These are phyloP conservation scores for Recurvomyces mirabilis DNA, from an alignment of 495 filamentous ascomycete species.

Conservation along the genomic window DNA sequence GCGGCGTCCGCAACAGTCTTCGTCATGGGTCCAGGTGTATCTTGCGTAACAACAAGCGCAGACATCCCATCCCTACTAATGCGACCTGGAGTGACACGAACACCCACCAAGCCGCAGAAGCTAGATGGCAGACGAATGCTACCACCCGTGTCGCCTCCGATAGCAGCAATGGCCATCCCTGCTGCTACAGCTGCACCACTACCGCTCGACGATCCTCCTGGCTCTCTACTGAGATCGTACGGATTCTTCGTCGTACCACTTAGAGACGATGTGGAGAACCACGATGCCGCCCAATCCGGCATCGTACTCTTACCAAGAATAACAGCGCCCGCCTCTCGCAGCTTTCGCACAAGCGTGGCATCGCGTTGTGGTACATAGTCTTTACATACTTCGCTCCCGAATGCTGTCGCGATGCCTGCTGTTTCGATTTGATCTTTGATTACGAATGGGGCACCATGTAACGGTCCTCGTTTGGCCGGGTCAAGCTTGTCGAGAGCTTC, in stretches of 20 bases:
- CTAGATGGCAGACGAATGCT: slow-evolving; percentile 9
- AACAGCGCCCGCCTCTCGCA: slow-evolving; percentile 9
- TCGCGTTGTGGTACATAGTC: slow-evolving; percentile 4
- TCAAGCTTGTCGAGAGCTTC: slow-evolving; percentile 1
- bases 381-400: slow-evolving; percentile 2
- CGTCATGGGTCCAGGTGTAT: slow-evolving; percentile 13
- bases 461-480: slow-evolving; percentile 11
- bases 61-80: slow-evolving; percentile 17
- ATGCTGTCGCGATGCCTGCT: slow-evolving; percentile 23
- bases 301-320: slow-evolving; percentile 13
- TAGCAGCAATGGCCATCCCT: slow-evolving; percentile 19
- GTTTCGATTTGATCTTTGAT: slow-evolving; percentile 28
- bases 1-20: slow-evolving; percentile 9
- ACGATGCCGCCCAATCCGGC: slow-evolving; percentile 21
- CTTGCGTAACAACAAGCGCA: slow-evolving; percentile 7
- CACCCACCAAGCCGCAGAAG: slow-evolving; percentile 11
- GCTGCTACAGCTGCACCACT: slow-evolving; percentile 25
- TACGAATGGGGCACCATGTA: slow-evolving; percentile 25
- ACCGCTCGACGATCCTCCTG: slow-evolving; percentile 19
- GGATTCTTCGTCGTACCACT: slow-evolving; percentile 27
- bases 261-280: slow-evolving; percentile 25
- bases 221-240: slow-evolving; percentile 24
- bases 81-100: slow-evolving; percentile 17
- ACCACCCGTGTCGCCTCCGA: slow-evolving; percentile 25
- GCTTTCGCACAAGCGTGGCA: slow-evolving; percentile 7